A percentile compares a stretch with the other conserved stretches of the same genome.
These are phyloP conservation scores for Elongisporangium senticosum DNA, from an alignment of 352 stramenopile species.

Conservation along the genomic window DNA sequence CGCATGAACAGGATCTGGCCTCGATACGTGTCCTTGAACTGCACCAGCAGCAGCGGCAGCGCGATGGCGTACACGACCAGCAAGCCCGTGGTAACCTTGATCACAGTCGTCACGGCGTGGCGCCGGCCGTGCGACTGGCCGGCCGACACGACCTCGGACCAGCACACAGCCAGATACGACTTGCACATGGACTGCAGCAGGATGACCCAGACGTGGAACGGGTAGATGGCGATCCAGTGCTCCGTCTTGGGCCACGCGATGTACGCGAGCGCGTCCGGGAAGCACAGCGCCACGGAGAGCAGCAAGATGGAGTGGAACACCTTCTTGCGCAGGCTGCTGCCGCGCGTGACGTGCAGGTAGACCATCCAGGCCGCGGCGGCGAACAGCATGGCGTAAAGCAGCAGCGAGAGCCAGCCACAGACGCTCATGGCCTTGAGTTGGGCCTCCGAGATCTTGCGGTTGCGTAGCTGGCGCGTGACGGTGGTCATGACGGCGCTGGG, in stretches of 20 bases:
- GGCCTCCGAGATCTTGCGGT: conserved; percentile 8
- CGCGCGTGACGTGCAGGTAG: conserved; percentile 48
- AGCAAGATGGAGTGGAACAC: conserved; percentile 74
- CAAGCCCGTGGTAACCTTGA: conserved; percentile 43
- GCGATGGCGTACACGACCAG: conserved; percentile 56
- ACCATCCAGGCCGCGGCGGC: conserved; percentile 61
- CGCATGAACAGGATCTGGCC: conserved; percentile 66
- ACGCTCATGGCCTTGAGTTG: conserved; percentile 44
- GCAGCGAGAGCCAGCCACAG: conserved; percentile 52
- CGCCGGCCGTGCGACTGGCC: conserved; percentile 55
- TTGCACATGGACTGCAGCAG: conserved; percentile 76
- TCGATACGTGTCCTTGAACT: conserved; percentile 44
- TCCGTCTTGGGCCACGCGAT: conserved; percentile 53
- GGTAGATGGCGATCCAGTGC: conserved; percentile 60
- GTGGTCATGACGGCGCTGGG: conserved; percentile 1
- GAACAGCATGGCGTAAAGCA: conserved; percentile 57
- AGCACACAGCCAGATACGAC: conserved; percentile 75
- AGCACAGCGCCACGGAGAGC: conserved; percentile 49
- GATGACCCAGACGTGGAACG: conserved; percentile 58
- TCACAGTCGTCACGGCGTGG: conserved; percentile 46
- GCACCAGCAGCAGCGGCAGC: conserved; percentile 42
- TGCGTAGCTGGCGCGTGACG: neutral
- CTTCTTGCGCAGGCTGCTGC: conserved; percentile 49
- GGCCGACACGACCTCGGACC: conserved; percentile 74
- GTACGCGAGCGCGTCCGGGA: conserved; percentile 58